Percentiles rank a stretch among this genome's conserved stretches.
Conservation (phyloP, 2,329 filamentous ascomycete genomes). For the Grosmannia huntii region DNA sequence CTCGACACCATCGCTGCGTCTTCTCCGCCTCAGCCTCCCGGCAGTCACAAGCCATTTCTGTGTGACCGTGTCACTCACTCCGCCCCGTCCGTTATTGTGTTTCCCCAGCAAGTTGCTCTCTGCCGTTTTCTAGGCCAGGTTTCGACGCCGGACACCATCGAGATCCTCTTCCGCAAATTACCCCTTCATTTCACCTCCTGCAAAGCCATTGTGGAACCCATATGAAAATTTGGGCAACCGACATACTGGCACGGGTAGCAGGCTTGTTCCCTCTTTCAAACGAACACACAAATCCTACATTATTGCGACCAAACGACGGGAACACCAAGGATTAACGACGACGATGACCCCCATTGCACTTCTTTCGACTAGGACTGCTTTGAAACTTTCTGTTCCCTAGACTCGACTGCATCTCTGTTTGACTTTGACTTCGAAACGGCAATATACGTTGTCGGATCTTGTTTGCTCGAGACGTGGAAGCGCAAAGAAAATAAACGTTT, state of each 20-base stretch:
- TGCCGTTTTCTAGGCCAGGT: neutral
- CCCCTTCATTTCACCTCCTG: neutral
- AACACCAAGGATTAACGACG: conserved; percentile 5
- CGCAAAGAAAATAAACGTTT: neutral
- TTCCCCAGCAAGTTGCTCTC: neutral
- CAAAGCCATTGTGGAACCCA: too few relatives aligned
- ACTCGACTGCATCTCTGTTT: neutral
- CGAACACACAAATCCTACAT: neutral
- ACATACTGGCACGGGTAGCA: too few relatives aligned
- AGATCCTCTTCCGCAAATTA: neutral
- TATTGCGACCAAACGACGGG: neutral
- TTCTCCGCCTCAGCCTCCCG: neutral
- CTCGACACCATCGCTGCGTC: neutral
- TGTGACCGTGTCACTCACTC: neutral
- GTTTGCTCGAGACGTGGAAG: neutral
- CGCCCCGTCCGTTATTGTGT: neutral
- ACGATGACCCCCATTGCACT: conserved; percentile 26
- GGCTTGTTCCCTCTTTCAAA: neutral
- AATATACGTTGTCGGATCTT: neutral
- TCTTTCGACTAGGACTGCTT: conserved; percentile 36
- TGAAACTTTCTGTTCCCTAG: conserved; percentile 21
- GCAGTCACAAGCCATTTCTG: neutral
- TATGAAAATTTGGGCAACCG: too few relatives aligned
- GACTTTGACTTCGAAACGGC: neutral
- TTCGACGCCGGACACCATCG: neutral